phyloP scores from a whole-genome alignment of 441 rosid species.

The Pelargonium citronellum region DNA sequence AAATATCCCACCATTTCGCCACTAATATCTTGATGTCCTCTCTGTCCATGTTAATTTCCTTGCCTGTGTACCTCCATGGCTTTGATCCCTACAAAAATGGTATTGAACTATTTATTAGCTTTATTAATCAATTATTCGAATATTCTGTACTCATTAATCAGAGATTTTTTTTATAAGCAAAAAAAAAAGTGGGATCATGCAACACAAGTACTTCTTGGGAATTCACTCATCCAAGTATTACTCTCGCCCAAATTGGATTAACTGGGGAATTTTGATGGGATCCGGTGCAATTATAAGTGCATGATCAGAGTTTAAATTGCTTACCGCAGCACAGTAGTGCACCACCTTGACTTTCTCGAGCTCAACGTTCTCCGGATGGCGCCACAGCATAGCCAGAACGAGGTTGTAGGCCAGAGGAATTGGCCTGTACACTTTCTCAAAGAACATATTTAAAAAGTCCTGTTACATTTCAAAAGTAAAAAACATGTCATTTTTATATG shows the following conservation, averaged over 20 bases:
- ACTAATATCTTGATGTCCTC: constrained; percentile 54
- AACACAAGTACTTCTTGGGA: too few species aligned
- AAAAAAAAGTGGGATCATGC: too few species aligned
- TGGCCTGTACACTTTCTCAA: constrained; percentile 51
- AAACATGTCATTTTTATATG: background rate
- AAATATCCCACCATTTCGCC: constrained; percentile 55
- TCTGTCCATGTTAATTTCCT: constrained; percentile 54
- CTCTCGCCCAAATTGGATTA: too few species aligned
- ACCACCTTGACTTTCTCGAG: constrained; percentile 45
- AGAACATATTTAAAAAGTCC: constrained; percentile 61
- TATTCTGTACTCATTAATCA: too few species aligned
- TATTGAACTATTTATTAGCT: too few species aligned
- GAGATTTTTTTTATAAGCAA: too few species aligned
- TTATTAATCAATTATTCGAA: too few species aligned
- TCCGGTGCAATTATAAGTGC: too few species aligned
- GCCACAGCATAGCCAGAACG: constrained; percentile 64
- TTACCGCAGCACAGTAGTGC: constrained; percentile 64
- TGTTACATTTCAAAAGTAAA: constrained; percentile 10
- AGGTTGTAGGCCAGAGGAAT: constrained; percentile 50
- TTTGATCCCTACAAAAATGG: constrained; percentile 35
- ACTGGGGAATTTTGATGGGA: too few species aligned
- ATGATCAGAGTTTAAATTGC: constrained; percentile 18
- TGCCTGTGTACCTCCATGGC: constrained; percentile 62
- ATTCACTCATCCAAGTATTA: too few species aligned
- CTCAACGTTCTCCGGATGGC: constrained; percentile 54